phyloP scores from a whole-genome alignment of 768 basidiomycete species.

The Galerina marginata region DNA sequence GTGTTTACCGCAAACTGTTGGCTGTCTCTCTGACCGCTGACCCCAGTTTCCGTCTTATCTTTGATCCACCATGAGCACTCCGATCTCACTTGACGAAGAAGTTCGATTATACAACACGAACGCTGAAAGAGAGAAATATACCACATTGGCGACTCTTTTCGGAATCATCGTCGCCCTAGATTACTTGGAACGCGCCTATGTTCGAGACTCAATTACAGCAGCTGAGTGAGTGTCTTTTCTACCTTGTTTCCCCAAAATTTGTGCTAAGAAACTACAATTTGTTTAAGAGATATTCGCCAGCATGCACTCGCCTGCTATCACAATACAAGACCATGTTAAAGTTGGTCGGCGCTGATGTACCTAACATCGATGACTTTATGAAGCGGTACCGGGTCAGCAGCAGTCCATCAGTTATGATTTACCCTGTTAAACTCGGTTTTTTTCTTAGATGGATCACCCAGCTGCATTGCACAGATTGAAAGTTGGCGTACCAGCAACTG shows the following conservation, averaged over 20 bases:
- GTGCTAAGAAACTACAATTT: constrained; percentile 34
- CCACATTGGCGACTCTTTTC: constrained; percentile 87
- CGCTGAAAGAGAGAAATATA: constrained; percentile 87
- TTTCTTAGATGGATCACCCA: constrained; percentile 54
- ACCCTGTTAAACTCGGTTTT: background rate
- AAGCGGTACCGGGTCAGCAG: constrained; percentile 74
- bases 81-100: constrained; percentile 79
- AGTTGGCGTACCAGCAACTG: constrained; percentile 95
- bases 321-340: constrained; percentile 98
- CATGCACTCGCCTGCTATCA: constrained; percentile 90
- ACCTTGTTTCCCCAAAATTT: background rate
- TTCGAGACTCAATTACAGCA: constrained; percentile 89
- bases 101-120: constrained; percentile 88
- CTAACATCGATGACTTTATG: constrained; percentile 91
- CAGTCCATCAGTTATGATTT: background rate
- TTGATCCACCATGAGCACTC: constrained; percentile 15
- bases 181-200: constrained; percentile 94
- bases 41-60: background rate
- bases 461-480: constrained; percentile 90
- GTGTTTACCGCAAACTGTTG: too few species aligned
- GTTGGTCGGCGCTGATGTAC: constrained; percentile 89
- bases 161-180: constrained; percentile 91
- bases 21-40: background rate
- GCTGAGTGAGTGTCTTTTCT: constrained; percentile 71
- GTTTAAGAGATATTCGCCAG: constrained; percentile 89